These are phyloP conservation scores for Ceratobasidium sp. DNA, from an alignment of 1,284 basidiomycete genomes.

Conservation along the genomic window DNA sequence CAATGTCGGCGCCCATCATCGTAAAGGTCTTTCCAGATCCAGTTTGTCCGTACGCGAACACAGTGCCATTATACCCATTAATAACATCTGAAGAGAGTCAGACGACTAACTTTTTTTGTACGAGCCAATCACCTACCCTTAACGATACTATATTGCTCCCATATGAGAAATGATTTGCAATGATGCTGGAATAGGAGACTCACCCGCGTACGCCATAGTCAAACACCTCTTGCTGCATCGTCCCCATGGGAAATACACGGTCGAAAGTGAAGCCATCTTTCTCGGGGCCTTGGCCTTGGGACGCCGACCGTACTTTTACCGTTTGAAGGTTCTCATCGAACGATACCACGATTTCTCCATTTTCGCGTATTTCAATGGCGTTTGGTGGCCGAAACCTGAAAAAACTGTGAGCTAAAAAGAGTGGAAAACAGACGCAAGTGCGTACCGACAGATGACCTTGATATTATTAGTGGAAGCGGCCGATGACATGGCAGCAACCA, in stretches of 20 bases:
- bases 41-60: constrained; percentile 99
- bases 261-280: constrained; percentile 97
- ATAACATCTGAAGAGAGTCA: constrained; percentile 76
- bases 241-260: constrained; percentile 91
- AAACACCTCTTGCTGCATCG: constrained; percentile 93
- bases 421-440: constrained; percentile 45
- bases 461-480: constrained; percentile 66
- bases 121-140: constrained; percentile 60
- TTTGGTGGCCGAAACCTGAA: constrained; percentile 95
- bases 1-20: constrained; percentile 99
- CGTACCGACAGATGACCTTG: constrained; percentile 93
- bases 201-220: constrained; percentile 98
- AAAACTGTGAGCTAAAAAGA: not conserved
- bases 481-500: constrained; percentile 37
- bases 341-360: constrained; percentile 87
- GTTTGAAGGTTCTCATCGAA: constrained; percentile 86
- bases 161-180: constrained; percentile 20
- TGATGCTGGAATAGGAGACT: constrained; percentile 50
- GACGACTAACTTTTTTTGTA: constrained; percentile 3
- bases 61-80: constrained; percentile 97
- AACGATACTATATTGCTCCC: constrained; percentile 64
- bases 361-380: constrained; percentile 86
- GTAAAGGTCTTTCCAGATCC: constrained; percentile 97
- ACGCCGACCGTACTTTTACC: constrained; percentile 76
- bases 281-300: constrained; percentile 72